Evolutionary conservation across 163 green algal genomes (phyloP).

Genomic region (Picocystis sp.): DNA sequence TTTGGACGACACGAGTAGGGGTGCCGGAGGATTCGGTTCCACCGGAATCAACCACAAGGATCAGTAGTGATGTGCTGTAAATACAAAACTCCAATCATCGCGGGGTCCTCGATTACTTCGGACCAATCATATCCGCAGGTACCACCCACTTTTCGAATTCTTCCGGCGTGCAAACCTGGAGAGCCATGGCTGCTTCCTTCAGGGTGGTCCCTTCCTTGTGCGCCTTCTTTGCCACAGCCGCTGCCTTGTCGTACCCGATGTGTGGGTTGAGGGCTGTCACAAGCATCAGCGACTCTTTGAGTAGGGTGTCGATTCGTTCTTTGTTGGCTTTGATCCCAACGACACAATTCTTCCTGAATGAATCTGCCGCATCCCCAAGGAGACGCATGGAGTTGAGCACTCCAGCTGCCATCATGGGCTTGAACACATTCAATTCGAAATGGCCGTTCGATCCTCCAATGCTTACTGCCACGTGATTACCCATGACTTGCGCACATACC

Average conservation of each 20-base stretch:
- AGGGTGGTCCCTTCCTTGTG: slow-evolving; percentile 83
- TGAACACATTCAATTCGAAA: slow-evolving; percentile 97
- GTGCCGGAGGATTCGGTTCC: slow-evolving; percentile 80
- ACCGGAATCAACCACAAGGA: slow-evolving; percentile 41
- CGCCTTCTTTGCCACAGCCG: slow-evolving; percentile 82
- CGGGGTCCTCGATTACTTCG: slow-evolving; percentile 2
- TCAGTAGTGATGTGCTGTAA: too few species aligned
- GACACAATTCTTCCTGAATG: slow-evolving; percentile 71
- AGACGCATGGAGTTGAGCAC: slow-evolving; percentile 31
- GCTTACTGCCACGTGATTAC: slow-evolving; percentile 66
- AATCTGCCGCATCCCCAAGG: slow-evolving; percentile 56
- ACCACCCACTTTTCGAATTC: slow-evolving; percentile 83
- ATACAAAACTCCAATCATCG: too few species aligned
- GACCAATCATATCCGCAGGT: slow-evolving; percentile 74
- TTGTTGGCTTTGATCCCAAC: slow-evolving; percentile 68
- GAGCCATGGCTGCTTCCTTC: slow-evolving; percentile 64
- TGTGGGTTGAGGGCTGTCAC: slow-evolving; percentile 45
- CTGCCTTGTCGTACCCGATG: slow-evolving; percentile 91
- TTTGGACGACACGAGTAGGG: slow-evolving; percentile 66
- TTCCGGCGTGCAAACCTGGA: slow-evolving; percentile 50
- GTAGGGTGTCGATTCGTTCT: slow-evolving; percentile 49
- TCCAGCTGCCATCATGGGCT: slow-evolving; percentile 71
- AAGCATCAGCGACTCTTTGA: slow-evolving; percentile 85
- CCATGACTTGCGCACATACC: slow-evolving; percentile 89
- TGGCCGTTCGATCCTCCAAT: slow-evolving; percentile 68